A percentile compares a stretch with the other conserved stretches of the same genome.
These are phyloP conservation scores for Manihot esculenta DNA, from an alignment of 441 rosid species.

Conservation along the genomic window DNA sequence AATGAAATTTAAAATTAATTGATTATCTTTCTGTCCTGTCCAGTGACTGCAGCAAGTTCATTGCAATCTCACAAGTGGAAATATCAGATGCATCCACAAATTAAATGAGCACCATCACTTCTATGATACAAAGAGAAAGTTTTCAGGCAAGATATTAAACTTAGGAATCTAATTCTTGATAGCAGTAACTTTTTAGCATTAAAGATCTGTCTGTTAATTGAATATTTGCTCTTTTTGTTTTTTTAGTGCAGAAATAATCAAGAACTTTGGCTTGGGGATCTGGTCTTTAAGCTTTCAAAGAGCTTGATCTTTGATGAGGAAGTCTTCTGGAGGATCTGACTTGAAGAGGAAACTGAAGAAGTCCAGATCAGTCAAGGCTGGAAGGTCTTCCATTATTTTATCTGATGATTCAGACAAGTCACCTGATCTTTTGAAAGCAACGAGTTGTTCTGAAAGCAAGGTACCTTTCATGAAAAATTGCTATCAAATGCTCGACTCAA, in stretches of 20 bases:
- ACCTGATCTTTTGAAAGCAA: constrained; percentile 39
- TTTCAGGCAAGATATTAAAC: constrained; percentile 54
- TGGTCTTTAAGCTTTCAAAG: constrained; percentile 40
- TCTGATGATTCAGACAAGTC: constrained; percentile 22
- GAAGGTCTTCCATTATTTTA: constrained; percentile 9
- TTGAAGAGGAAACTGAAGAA: constrained; percentile 45
- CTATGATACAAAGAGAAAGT: constrained; percentile 34
- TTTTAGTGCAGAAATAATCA: constrained; percentile 46
- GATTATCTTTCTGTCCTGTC: constrained; percentile 35
- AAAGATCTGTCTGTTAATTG: neutral
- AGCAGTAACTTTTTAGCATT: neutral
- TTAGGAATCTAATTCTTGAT: neutral
- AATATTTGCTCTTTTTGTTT: neutral
- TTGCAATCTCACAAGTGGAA: constrained; percentile 39
- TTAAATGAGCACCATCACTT: constrained; percentile 32
- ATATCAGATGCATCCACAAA: constrained; percentile 43
- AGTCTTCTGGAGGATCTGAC: constrained; percentile 40
- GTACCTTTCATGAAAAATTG: no score
- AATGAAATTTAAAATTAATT: neutral
- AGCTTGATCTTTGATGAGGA: constrained; percentile 46
- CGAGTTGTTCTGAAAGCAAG: constrained; percentile 41
- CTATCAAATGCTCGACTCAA: constrained; percentile 22
- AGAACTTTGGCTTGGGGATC: constrained; percentile 37
- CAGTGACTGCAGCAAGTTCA: constrained; percentile 41
- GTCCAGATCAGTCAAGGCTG: constrained; percentile 41